Conservation (phyloP, 2,329 filamentous ascomycete species). For the Chaetoscypha palmicola region DNA sequence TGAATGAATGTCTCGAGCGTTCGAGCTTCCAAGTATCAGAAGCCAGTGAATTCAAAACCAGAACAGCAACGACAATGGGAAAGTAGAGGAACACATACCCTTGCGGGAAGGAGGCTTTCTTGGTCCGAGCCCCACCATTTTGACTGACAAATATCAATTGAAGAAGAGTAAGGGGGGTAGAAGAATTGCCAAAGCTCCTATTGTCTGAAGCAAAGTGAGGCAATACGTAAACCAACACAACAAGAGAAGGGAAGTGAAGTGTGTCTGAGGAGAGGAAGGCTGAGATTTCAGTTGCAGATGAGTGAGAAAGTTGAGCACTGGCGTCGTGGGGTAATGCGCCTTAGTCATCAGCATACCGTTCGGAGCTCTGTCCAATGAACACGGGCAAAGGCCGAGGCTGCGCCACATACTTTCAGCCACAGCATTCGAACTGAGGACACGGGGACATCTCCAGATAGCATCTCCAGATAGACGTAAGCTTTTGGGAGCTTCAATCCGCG, state of each 20-base stretch:
- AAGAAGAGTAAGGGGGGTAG: background rate
- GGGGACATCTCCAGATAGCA: background rate
- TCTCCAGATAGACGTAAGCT: conserved; percentile 22
- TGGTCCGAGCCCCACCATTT: conserved; percentile 58
- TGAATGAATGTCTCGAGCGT: no score
- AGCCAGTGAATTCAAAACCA: no score
- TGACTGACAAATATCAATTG: conserved; percentile 7
- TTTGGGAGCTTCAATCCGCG: conserved; percentile 8
- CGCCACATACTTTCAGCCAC: background rate
- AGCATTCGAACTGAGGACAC: background rate
- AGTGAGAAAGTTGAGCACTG: background rate
- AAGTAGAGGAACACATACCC: conserved; percentile 51
- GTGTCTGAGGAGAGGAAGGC: background rate
- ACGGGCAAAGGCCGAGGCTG: background rate
- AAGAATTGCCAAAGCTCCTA: background rate
- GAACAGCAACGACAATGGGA: no score
- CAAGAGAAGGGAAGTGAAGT: background rate
- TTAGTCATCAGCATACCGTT: background rate
- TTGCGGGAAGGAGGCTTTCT: conserved; percentile 62
- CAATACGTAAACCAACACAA: background rate
- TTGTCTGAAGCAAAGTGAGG: background rate
- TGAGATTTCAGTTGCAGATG: no score
- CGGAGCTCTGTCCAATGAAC: background rate
- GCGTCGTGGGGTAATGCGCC: conserved; percentile 1
- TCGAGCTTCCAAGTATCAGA: no score